Conservation (phyloP, 2,329 filamentous ascomycete species). For the Trichoderma harzianum region DNA sequence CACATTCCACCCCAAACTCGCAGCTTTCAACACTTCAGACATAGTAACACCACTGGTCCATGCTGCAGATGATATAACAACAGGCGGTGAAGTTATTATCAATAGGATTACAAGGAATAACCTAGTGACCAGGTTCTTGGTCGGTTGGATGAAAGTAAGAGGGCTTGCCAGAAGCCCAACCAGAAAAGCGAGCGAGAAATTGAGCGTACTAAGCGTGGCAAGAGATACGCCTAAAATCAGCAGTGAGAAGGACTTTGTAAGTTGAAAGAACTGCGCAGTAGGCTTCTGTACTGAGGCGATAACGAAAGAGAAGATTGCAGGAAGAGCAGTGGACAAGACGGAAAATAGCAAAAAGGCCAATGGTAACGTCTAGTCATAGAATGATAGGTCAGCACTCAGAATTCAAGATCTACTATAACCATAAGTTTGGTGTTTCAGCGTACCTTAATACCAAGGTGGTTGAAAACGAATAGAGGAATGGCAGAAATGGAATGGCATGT, state of each 20-base stretch:
- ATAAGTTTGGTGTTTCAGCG: conserved; percentile 29
- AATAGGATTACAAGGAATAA: conserved; percentile 50
- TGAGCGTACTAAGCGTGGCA: conserved; percentile 87
- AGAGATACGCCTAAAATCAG: conserved; percentile 88
- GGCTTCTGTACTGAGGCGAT: conserved; percentile 52
- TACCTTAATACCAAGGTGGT: conserved; percentile 65
- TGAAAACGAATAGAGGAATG: conserved; percentile 83
- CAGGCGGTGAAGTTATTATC: conserved; percentile 59
- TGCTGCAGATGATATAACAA: conserved; percentile 50
- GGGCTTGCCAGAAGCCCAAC: conserved; percentile 77
- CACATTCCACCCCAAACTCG: conserved; percentile 84
- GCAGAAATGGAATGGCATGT: conserved; percentile 72
- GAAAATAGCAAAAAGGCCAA: conserved; percentile 58
- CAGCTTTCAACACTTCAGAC: conserved; percentile 61
- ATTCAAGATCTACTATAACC: neutral
- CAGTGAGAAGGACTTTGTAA: conserved; percentile 89
- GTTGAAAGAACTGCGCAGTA: conserved; percentile 66
- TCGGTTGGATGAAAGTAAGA: conserved; percentile 67
- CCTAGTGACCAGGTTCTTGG: conserved; percentile 37
- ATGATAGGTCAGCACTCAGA: neutral
- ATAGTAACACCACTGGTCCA: conserved; percentile 42
- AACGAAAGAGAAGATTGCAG: conserved; percentile 53
- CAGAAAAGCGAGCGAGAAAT: conserved; percentile 87
- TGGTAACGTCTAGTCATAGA: conserved; percentile 41
- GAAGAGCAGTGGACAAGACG: conserved; percentile 52